Base-by-base conservation (phyloP, 352 stramenopile species). In the Elongisporangium senticosum region DNA sequence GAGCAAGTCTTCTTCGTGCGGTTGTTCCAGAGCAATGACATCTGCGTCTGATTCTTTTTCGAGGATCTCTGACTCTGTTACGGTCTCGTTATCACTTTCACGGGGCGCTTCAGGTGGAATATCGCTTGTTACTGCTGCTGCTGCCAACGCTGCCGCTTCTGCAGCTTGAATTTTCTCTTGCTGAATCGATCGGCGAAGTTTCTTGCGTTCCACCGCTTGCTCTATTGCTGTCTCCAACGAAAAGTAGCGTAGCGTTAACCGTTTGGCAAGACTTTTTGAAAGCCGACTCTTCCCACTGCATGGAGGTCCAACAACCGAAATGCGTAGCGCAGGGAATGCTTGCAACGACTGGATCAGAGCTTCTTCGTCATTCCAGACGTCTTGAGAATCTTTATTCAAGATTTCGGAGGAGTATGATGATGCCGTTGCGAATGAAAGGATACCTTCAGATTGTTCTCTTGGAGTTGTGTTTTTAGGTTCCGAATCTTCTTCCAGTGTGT, bases 251-350 rank as follows among this genome's bases (percentile, higher is more conserved):
- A 92, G 63, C 3, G 59, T 54, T 24, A 90, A 58, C 17, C 63
- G 65, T 54, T 53, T 66, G 4, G 79, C 76, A 19, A 92, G 60
- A 7, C 74, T 56, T 53, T 61, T 65, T 4, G 82, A 67, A 4
- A 92, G 62, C 2, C 74, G 73, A 10, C 77, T 83, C 61, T 89
- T 92, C 2, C 82, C 79, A 19, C 57, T 62, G 14, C 76, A 65
- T 24, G 82, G 79, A 24, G 82, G 72, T 0, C 79, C 82, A 10
- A 90, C 74, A n/a, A 92, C 70, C 0, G 74, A 63, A 20, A 90
- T 39, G 15, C 67, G 71, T 13, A 86, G 39, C 11, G 79, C 74
- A 19, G 79, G 74, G 37, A 74, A 83, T 28, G 62, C 61, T 37
- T 70, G 62, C 10, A 92, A 58, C 49, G 69, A 56, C 20, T 56